Conservation (phyloP, 2,329 filamentous ascomycete species). For the Fusarium virguliforme region DNA sequence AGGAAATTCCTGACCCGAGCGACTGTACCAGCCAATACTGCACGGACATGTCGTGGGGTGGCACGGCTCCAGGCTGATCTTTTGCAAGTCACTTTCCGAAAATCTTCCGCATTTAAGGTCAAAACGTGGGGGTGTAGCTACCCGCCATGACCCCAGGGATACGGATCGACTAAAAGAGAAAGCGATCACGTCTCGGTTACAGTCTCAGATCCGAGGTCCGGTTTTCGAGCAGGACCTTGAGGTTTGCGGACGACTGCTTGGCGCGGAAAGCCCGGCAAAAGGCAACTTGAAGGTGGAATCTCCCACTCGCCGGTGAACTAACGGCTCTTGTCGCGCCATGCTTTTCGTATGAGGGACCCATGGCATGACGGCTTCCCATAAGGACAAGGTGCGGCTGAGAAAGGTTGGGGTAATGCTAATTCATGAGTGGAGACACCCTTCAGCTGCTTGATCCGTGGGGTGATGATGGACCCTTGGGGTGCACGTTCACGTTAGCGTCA, state of each 20-base stretch:
- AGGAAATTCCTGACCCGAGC: constrained; percentile 9
- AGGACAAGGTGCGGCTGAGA: constrained; percentile 13
- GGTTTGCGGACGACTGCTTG: not conserved
- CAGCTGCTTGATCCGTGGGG: constrained; percentile 16
- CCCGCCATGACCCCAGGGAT: not conserved
- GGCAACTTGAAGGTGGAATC: not conserved
- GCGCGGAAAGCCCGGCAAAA: constrained; percentile 11
- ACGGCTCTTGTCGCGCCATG: constrained; percentile 2
- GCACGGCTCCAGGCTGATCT: not conserved
- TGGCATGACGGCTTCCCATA: constrained; percentile 11
- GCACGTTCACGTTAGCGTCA: constrained; percentile 16
- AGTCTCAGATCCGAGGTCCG: constrained; percentile 7
- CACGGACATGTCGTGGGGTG: constrained; percentile 5
- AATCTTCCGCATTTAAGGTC: not conserved
- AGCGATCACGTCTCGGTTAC: not conserved
- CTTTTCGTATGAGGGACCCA: constrained; percentile 5
- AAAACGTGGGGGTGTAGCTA: constrained; percentile 2
- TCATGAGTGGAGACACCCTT: constrained; percentile 8
- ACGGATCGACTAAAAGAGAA: constrained; percentile 10
- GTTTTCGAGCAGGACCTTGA: not conserved
- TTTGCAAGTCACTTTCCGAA: not conserved
- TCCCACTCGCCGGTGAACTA: not conserved
- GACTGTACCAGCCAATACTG: constrained; percentile 6
- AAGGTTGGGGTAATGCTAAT: constrained; percentile 18
- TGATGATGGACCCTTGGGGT: constrained; percentile 12